A percentile compares a stretch with the other conserved stretches of the same genome.
These are phyloP conservation scores for Tetrahymena borealis DNA, from an alignment of 73 alveolate species.

Conservation along the genomic window DNA sequence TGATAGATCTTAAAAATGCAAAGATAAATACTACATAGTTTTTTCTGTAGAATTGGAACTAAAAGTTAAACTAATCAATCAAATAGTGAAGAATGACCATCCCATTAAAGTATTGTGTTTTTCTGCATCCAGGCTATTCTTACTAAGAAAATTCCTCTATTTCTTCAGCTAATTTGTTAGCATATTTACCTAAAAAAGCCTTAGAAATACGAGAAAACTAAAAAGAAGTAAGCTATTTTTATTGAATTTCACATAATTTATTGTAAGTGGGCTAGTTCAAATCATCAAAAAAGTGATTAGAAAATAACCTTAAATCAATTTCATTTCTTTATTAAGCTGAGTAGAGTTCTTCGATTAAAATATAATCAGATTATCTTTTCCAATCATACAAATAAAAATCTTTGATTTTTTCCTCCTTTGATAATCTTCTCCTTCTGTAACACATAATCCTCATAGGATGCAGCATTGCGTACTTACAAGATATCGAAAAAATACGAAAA, in stretches of 20 bases:
- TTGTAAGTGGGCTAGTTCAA: background rate
- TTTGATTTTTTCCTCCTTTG: background rate
- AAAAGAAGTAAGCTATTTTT: background rate
- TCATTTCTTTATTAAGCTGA: background rate
- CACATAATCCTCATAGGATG: background rate
- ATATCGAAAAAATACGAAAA: background rate
- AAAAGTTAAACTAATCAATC: background rate
- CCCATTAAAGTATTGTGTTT: background rate
- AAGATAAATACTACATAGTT: background rate
- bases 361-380: background rate
- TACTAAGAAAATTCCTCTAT: background rate
- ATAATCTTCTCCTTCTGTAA: background rate
- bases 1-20: background rate
- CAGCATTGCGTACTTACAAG: background rate
- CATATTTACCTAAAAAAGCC: background rate
- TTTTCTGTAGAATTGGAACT: background rate
- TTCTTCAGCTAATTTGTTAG: background rate
- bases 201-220: background rate
- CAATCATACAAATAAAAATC: background rate
- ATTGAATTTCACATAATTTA: background rate
- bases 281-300: background rate
- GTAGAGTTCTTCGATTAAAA: background rate
- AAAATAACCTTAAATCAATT: background rate
- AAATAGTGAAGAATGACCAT: background rate
- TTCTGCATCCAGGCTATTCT: background rate